These are phyloP conservation scores for Bertia moriformis DNA, from an alignment of 2,329 filamentous ascomycete species.

Conservation along the genomic window DNA sequence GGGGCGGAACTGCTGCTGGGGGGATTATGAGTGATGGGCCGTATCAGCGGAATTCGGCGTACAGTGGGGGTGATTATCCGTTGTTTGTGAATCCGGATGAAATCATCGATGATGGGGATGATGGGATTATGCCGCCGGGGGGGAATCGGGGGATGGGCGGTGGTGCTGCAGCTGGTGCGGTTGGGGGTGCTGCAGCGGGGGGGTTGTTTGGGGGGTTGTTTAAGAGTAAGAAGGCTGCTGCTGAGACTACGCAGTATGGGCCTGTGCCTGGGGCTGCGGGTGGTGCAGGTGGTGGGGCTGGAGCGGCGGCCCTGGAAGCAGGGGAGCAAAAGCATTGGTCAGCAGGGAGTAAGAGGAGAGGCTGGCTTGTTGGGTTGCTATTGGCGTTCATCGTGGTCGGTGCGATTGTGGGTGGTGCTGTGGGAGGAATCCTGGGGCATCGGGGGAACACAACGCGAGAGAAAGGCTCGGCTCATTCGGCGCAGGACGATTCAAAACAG, in stretches of 20 bases:
- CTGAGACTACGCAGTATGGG: neutral
- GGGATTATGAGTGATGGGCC: conserved; percentile 27
- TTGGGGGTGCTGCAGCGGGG: conserved; percentile 5
- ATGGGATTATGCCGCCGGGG: conserved; percentile 29
- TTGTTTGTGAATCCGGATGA: conserved; percentile 38
- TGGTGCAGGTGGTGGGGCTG: conserved; percentile 37
- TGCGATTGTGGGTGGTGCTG: conserved; percentile 48
- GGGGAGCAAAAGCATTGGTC: conserved; percentile 10
- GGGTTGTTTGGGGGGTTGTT: conserved; percentile 10
- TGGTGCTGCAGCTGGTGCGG: conserved; percentile 14
- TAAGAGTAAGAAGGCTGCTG: neutral
- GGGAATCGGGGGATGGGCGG: conserved; percentile 19
- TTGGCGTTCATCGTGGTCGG: conserved; percentile 37
- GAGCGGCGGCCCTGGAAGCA: conserved; percentile 29
- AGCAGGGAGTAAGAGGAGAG: conserved; percentile 30
- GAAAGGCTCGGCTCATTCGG: conserved; percentile 16
- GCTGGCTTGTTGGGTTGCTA: conserved; percentile 37
- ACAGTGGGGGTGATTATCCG: conserved; percentile 12
- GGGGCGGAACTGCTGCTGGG: conserved; percentile 5
- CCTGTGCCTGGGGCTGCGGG: conserved; percentile 4
- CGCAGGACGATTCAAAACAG: conserved; percentile 24
- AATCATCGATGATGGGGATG: conserved; percentile 56
- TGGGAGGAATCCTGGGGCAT: conserved; percentile 39
- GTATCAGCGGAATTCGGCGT: conserved; percentile 28
- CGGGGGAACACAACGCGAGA: conserved; percentile 7